Percentiles rank a stretch among this genome's conserved stretches.
Evolutionary conservation across 495 filamentous ascomycete species (phyloP).

Genomic region (Saxispiralis lemnorum): DNA sequence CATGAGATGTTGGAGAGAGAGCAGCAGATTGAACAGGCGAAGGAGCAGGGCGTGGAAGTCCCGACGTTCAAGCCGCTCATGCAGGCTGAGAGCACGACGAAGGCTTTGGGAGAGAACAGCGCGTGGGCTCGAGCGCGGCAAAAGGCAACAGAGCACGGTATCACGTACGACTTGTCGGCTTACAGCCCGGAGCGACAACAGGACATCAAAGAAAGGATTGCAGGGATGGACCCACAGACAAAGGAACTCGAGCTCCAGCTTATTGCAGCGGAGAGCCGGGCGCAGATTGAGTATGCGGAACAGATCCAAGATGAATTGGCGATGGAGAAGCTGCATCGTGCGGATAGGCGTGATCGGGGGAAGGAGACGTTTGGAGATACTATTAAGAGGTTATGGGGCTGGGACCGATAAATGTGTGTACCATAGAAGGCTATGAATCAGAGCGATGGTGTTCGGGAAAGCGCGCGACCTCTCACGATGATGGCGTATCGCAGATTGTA

Average conservation of each 20-base stretch:
- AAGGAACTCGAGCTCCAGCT: slow-evolving; percentile 20
- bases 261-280: slow-evolving; percentile 19
- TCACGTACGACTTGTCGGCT: slow-evolving; percentile 7
- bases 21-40: slow-evolving; percentile 41
- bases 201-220: slow-evolving; percentile 18
- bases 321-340: slow-evolving; percentile 18
- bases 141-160: slow-evolving; percentile 5
- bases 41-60: slow-evolving; percentile 12
- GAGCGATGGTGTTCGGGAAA: too few species aligned
- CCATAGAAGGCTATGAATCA: not conserved
- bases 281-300: slow-evolving; percentile 15
- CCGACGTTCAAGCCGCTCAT: slow-evolving; percentile 16
- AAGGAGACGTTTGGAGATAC: slow-evolving; percentile 23
- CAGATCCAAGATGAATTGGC: slow-evolving; percentile 14
- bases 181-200: slow-evolving; percentile 12
- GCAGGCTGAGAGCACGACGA: slow-evolving; percentile 1
- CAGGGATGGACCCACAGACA: slow-evolving; percentile 15
- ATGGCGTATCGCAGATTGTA: too few species aligned
- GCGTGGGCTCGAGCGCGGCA: slow-evolving; percentile 7
- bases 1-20: slow-evolving; percentile 72
- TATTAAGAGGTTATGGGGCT: slow-evolving; percentile 23
- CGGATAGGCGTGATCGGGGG: slow-evolving; percentile 20
- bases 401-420: slow-evolving; percentile 6
- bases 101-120: slow-evolving; percentile 11
- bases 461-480: too few species aligned